phyloP scores from a whole-genome alignment of 257 asterid genomes.

The Solanum ahanhuiri region DNA sequence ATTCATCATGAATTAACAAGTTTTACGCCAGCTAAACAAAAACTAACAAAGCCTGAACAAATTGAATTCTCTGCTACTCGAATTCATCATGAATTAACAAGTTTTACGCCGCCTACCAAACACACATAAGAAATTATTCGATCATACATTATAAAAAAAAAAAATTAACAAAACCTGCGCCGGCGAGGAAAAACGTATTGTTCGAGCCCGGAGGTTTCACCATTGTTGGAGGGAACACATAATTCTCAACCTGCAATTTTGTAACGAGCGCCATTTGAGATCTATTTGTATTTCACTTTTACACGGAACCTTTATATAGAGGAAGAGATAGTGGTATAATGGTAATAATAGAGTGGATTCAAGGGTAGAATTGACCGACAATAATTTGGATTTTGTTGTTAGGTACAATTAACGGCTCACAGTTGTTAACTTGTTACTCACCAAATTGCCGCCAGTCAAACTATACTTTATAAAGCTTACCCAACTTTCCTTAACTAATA shows the following conservation, averaged over 20 bases:
- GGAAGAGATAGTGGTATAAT: neutral
- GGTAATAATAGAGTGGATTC: neutral
- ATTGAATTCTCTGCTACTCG: no score
- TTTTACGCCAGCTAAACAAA: no score
- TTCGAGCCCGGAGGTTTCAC: slow-evolving; percentile 56
- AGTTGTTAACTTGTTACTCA: neutral
- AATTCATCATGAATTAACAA: neutral
- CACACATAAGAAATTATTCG: no score
- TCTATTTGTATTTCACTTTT: neutral
- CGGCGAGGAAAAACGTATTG: slow-evolving; percentile 59
- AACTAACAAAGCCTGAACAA: no score
- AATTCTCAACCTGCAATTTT: slow-evolving; percentile 40
- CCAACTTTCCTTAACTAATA: neutral
- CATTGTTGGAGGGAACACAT: slow-evolving; percentile 39
- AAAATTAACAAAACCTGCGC: slow-evolving; percentile 48
- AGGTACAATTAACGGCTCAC: neutral
- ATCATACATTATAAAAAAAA: no score
- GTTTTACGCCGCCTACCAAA: rapidly evolving
- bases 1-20: neutral
- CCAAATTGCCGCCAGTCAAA: neutral
- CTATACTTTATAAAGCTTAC: neutral
- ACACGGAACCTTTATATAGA: neutral
- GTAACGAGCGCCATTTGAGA: slow-evolving; percentile 19
- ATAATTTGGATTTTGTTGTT: neutral
- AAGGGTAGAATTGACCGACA: neutral